A percentile compares a stretch with the other conserved stretches of the same genome.
Evolutionary conservation across 352 stramenopile genomes (phyloP).

Genomic region (Globisporangium splendens): DNA sequence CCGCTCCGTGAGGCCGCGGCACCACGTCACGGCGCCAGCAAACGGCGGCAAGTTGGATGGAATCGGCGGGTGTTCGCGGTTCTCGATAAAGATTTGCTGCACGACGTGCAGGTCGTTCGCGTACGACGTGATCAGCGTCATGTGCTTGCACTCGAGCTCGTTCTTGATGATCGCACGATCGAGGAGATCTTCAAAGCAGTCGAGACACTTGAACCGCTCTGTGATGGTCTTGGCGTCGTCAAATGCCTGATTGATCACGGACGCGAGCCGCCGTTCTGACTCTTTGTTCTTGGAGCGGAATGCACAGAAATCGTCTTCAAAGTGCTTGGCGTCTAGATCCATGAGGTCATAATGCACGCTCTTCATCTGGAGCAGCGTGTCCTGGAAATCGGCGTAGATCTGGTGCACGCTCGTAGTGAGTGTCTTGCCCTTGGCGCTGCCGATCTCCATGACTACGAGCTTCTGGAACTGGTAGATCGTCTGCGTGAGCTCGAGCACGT

Average conservation of each 20-base stretch:
- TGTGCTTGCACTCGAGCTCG: constrained; percentile 88
- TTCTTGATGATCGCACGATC: constrained; percentile 84
- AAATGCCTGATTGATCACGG: constrained; percentile 90
- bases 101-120: constrained; percentile 77
- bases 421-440: constrained; percentile 91
- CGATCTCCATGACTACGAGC: constrained; percentile 86
- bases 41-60: constrained; percentile 88
- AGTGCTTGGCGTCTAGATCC: constrained; percentile 87
- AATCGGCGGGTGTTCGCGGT: constrained; percentile 82
- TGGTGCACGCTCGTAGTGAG: constrained; percentile 88
- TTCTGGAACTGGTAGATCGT: constrained; percentile 90
- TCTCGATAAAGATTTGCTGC: constrained; percentile 89
- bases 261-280: constrained; percentile 81
- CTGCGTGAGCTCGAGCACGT: constrained; percentile 86
- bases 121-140: constrained; percentile 76
- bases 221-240: constrained; percentile 89
- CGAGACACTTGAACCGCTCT: constrained; percentile 88
- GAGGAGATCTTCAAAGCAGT: constrained; percentile 89
- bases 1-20: constrained; percentile 75
- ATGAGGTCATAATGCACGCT: constrained; percentile 86
- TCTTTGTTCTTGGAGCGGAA: constrained; percentile 89
- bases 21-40: constrained; percentile 90
- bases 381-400: constrained; percentile 86
- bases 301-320: constrained; percentile 91
- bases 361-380: constrained; percentile 73